Evolutionary conservation across 495 filamentous ascomycete species (phyloP).

Genomic region (Aspergillus ellipticus): DNA sequence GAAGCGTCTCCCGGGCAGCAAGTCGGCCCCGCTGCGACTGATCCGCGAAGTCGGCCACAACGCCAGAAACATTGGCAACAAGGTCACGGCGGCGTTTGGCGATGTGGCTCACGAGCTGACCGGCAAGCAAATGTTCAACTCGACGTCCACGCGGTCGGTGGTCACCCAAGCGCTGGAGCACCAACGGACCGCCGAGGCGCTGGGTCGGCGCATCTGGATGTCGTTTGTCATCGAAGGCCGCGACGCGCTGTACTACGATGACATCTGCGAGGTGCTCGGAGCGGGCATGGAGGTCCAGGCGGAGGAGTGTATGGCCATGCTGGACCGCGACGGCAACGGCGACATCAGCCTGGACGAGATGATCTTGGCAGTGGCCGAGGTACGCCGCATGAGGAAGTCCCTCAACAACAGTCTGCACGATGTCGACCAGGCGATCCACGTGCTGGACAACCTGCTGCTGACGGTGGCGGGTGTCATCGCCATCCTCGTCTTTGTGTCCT

Average conservation of each 20-base stretch:
- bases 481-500: slow-evolving; percentile 85
- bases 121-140: slow-evolving; percentile 91
- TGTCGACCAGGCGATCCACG: slow-evolving; percentile 89
- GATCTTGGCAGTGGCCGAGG: slow-evolving; percentile 79
- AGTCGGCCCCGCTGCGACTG: slow-evolving; percentile 70
- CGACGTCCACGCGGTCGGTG: slow-evolving; percentile 80
- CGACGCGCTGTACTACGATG: slow-evolving; percentile 72
- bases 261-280: slow-evolving; percentile 85
- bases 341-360: slow-evolving; percentile 95
- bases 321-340: slow-evolving; percentile 88
- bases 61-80: slow-evolving; percentile 81
- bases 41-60: slow-evolving; percentile 61
- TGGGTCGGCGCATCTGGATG: slow-evolving; percentile 95
- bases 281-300: slow-evolving; percentile 65
- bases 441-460: slow-evolving; percentile 79
- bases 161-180: slow-evolving; percentile 87
- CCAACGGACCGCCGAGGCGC: slow-evolving; percentile 73
- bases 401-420: slow-evolving; percentile 93
- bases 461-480: slow-evolving; percentile 75
- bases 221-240: slow-evolving; percentile 91
- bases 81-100: slow-evolving; percentile 87
- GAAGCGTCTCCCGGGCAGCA: slow-evolving; percentile 50
- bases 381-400: slow-evolving; percentile 76
- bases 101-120: slow-evolving; percentile 92
- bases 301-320: slow-evolving; percentile 70